Evolutionary conservation across 164 flowering plant genomes (phyloP).

Genomic region (Hamamelis virginiana): DNA sequence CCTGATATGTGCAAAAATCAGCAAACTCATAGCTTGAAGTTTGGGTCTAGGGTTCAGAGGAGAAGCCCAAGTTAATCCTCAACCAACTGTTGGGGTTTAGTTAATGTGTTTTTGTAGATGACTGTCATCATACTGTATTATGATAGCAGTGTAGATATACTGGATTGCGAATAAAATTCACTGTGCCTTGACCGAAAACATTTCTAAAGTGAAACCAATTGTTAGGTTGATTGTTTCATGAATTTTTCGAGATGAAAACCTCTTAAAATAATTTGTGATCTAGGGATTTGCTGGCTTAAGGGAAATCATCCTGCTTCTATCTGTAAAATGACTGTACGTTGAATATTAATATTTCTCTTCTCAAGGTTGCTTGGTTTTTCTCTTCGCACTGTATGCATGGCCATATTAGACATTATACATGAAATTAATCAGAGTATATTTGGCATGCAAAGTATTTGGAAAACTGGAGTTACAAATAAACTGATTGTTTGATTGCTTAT

Average conservation of each 20-base stretch:
- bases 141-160: too few species aligned
- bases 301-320: too few species aligned
- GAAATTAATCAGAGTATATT: not conserved
- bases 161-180: too few species aligned
- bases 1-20: not conserved
- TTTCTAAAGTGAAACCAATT: too few species aligned
- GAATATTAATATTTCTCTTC: too few species aligned
- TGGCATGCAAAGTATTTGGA: not conserved
- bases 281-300: not conserved
- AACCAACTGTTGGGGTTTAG: not conserved
- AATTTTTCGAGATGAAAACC: not conserved
- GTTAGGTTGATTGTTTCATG: not conserved
- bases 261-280: not conserved
- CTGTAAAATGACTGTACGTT: too few species aligned
- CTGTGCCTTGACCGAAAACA: too few species aligned
- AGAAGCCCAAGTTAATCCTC: not conserved
- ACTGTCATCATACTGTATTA: not conserved
- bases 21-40: not conserved
- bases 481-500: slow-evolving; percentile 7
- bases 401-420: not conserved
- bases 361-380: not conserved
- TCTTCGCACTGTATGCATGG: not conserved
- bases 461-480: not conserved
- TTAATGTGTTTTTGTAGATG: not conserved
- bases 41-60: not conserved